These are phyloP conservation scores for Eustoma russellianum DNA, from an alignment of 257 asterid species.

Conservation along the genomic window DNA sequence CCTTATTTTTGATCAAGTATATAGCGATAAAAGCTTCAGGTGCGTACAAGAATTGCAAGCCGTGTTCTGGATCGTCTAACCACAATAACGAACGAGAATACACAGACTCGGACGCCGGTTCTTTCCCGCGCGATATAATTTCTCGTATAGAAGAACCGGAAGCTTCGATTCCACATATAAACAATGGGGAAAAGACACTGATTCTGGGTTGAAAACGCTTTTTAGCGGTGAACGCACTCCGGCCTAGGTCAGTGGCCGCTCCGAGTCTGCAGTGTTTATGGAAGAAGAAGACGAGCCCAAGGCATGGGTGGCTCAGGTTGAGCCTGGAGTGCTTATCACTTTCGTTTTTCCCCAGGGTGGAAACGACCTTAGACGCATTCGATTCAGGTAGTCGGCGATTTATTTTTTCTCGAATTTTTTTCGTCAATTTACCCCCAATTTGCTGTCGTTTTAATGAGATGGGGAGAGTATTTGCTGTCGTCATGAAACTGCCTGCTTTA, in stretches of 20 bases:
- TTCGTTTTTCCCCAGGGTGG: slow-evolving; percentile 84
- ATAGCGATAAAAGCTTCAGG: slow-evolving; percentile 92
- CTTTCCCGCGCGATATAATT: slow-evolving; percentile 57
- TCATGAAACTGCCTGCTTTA: slow-evolving; percentile 11
- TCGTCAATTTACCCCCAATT: slow-evolving; percentile 1
- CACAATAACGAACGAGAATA: slow-evolving; percentile 25
- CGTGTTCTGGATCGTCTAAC: slow-evolving; percentile 69
- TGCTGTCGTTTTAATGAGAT: slow-evolving; percentile 35
- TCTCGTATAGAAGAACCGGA: slow-evolving; percentile 56
- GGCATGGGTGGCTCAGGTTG: slow-evolving; percentile 98
- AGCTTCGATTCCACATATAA: slow-evolving; percentile 49
- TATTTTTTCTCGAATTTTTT: slow-evolving; percentile 4
- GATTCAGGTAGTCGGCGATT: slow-evolving; percentile 54
- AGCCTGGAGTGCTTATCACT: slow-evolving; percentile 91
- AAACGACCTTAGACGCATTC: slow-evolving; percentile 81
- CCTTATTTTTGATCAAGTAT: slow-evolving; percentile 53
- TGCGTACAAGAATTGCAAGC: slow-evolving; percentile 84
- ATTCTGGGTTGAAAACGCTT: slow-evolving; percentile 54
- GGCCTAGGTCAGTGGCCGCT: slow-evolving; percentile 74
- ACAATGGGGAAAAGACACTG: slow-evolving; percentile 56
- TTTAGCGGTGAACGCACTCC: slow-evolving; percentile 89
- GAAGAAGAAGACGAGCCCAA: slow-evolving; percentile 85
- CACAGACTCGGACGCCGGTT: slow-evolving; percentile 53
- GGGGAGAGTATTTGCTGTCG: slow-evolving; percentile 17
- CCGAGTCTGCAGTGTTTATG: slow-evolving; percentile 59